These are phyloP conservation scores for Leishmania lainsoni DNA, from an alignment of 208 protist species.

Conservation along the genomic window DNA sequence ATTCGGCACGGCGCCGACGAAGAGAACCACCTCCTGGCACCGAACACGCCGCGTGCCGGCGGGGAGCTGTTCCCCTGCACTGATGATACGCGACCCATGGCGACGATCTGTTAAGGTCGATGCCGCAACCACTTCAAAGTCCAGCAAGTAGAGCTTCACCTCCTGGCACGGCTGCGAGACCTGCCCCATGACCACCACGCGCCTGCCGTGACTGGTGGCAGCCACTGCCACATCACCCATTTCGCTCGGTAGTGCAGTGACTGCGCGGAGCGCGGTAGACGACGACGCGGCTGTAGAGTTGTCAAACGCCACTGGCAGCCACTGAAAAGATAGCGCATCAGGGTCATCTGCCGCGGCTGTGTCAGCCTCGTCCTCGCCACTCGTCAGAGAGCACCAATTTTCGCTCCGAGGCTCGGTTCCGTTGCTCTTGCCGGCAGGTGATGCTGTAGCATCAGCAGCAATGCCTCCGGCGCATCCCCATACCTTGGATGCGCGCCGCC, in stretches of 20 bases:
- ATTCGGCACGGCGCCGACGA: constrained; percentile 42
- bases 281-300: constrained; percentile 1
- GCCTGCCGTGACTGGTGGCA: constrained; percentile 23
- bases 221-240: constrained; percentile 48
- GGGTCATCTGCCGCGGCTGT: not conserved
- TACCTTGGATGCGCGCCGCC: constrained; percentile 11
- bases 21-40: constrained; percentile 42
- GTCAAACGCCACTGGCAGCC: constrained; percentile 24
- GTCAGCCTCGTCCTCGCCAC: constrained; percentile 6
- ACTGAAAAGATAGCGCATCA: constrained; percentile 17
- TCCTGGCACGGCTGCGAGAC: constrained; percentile 26
- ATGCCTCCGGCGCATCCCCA: constrained; percentile 1
- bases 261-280: constrained; percentile 17
- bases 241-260: constrained; percentile 18
- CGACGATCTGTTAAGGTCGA: not conserved
- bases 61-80: constrained; percentile 24
- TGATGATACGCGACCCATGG: not conserved
- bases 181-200: constrained; percentile 48
- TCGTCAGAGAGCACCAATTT: constrained; percentile 19
- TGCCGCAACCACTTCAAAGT: constrained; percentile 21
- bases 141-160: constrained; percentile 44
- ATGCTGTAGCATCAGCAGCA: not conserved
- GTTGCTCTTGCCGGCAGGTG: not conserved
- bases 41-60: constrained; percentile 31
- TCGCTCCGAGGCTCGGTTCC: not conserved